Evolutionary conservation across 2,329 filamentous ascomycete genomes (phyloP).

Genomic region (Didymella arachidicola): DNA sequence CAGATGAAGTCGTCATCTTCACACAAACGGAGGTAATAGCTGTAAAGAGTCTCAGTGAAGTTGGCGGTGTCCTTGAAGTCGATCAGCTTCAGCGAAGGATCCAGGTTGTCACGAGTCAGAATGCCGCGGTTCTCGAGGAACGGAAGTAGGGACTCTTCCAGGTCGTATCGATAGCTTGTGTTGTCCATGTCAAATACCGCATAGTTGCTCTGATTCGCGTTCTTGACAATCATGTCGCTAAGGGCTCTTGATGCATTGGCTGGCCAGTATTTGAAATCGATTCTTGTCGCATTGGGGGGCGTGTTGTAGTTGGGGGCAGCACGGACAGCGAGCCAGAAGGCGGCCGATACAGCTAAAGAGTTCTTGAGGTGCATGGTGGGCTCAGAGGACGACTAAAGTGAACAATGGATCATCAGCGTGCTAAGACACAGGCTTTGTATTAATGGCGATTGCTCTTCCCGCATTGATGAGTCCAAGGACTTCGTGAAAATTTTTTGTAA

Average conservation of each 20-base stretch:
- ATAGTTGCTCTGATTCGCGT: conserved; percentile 44
- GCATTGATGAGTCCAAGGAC: conserved; percentile 4
- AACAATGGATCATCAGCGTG: neutral
- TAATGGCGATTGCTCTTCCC: neutral
- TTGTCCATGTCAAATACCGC: conserved; percentile 47
- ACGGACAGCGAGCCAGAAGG: conserved; percentile 30
- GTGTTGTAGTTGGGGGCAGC: conserved; percentile 29
- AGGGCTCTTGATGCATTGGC: conserved; percentile 37
- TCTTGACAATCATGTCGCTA: conserved; percentile 38
- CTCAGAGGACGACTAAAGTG: neutral
- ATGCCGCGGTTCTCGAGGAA: conserved; percentile 44
- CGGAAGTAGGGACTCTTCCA: conserved; percentile 41
- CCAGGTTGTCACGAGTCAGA: conserved; percentile 40
- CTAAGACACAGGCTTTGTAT: conserved; percentile 1
- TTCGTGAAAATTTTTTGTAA: conserved; percentile 7
- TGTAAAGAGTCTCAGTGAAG: conserved; percentile 42
- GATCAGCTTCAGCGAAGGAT: conserved; percentile 40
- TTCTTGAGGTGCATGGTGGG: conserved; percentile 14
- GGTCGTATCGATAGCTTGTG: conserved; percentile 42
- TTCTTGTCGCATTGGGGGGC: conserved; percentile 20
- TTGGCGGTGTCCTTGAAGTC: conserved; percentile 46
- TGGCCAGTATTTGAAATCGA: conserved; percentile 39
- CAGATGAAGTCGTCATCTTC: conserved; percentile 42
- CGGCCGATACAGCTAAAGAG: conserved; percentile 24
- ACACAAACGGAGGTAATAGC: conserved; percentile 43